Percentiles rank a stretch among this genome's conserved stretches.
Evolutionary conservation across 176 grass and related monocot species (phyloP).

Genomic region (Zea luxurians): DNA sequence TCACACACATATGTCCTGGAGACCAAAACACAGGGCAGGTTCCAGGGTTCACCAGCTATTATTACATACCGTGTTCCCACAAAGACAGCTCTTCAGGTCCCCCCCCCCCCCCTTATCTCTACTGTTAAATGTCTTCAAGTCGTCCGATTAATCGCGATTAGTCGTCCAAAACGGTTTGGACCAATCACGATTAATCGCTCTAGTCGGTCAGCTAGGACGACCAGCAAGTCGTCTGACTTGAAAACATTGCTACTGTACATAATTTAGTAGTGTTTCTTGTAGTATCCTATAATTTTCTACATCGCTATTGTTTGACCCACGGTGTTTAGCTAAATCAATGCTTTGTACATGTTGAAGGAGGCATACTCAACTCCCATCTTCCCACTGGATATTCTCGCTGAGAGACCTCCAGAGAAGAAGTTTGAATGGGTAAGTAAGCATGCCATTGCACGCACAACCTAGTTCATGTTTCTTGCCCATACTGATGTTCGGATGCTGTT

Average conservation of each 20-base stretch:
- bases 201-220: too few species aligned
- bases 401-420: slow-evolving; percentile 81
- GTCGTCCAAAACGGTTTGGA: too few species aligned
- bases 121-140: too few species aligned
- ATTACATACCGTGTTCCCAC: slow-evolving; percentile 86
- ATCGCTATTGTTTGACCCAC: background rate
- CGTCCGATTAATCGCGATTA: too few species aligned
- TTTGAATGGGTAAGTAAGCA: slow-evolving; percentile 76
- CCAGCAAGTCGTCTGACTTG: too few species aligned
- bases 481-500: slow-evolving; percentile 36
- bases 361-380: slow-evolving; percentile 80
- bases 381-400: slow-evolving; percentile 77
- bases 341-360: slow-evolving; percentile 59
- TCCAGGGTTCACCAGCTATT: slow-evolving; percentile 75
- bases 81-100: slow-evolving; percentile 90
- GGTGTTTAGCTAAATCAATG: background rate
- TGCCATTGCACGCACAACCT: background rate
- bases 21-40: slow-evolving; percentile 70
- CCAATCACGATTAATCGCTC: too few species aligned
- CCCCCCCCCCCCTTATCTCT: background rate
- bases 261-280: background rate
- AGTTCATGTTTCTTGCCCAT: background rate
- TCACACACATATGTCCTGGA: slow-evolving; percentile 86
- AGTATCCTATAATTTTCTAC: background rate
- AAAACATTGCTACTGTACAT: background rate